These are phyloP conservation scores for Candida yuanshanica DNA, from an alignment of 805 yeast species.

Conservation along the genomic window DNA sequence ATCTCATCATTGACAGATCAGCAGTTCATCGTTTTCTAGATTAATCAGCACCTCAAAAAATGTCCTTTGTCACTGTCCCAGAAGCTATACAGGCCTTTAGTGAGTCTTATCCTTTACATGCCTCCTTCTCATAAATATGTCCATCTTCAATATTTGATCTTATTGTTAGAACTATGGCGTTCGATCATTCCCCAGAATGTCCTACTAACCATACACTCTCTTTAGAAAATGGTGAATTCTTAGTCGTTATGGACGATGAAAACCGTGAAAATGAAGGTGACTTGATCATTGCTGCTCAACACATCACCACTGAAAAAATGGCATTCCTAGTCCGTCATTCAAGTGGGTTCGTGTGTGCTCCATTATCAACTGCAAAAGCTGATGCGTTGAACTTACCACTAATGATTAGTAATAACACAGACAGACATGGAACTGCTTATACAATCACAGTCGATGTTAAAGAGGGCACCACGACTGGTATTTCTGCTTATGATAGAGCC, in stretches of 20 bases:
- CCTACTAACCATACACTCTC: constrained; percentile 4
- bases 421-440: constrained; percentile 95
- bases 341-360: constrained; percentile 92
- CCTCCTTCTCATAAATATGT: background rate
- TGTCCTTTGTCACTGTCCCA: constrained; percentile 21
- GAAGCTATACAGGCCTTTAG: constrained; percentile 70
- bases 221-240: constrained; percentile 42
- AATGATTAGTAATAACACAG: constrained; percentile 52
- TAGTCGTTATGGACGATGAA: constrained; percentile 96
- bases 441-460: constrained; percentile 85
- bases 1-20: too few relatives aligned
- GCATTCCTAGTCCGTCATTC: constrained; percentile 87
- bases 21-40: background rate
- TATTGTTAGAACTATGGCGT: background rate
- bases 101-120: too few relatives aligned
- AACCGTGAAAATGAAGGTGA: constrained; percentile 97
- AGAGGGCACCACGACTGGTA: constrained; percentile 94
- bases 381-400: constrained; percentile 75
- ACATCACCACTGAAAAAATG: constrained; percentile 76
- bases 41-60: background rate
- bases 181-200: background rate
- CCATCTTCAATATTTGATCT: background rate
- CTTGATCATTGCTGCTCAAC: constrained; percentile 86
- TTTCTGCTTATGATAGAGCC: constrained; percentile 91
- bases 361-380: constrained; percentile 72